Evolutionary conservation across 2,329 filamentous ascomycete species (phyloP), one percentile per base, ranked within the genome.

Genomic region (Cytospora leucostoma): DNA sequence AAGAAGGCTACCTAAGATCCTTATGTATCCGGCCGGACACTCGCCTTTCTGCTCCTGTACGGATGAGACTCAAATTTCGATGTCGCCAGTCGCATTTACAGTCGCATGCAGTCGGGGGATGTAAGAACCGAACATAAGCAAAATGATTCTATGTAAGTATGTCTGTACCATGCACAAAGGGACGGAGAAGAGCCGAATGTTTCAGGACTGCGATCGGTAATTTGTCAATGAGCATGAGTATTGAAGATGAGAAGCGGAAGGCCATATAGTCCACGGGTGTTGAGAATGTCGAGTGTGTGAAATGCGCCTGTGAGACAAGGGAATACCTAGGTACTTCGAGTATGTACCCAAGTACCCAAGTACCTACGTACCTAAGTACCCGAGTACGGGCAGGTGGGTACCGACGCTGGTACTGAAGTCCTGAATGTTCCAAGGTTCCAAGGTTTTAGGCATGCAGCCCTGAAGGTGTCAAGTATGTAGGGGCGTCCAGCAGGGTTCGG

Each of bases 11-110:
- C n/a, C 10, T 11, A 19, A 47, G 19, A n/a, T 47, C 5, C 2
- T 21, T 4, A 47, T 47, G 44, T 47, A 47, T 10, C 44, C n/a
- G 44, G 17, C 17, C 44, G 44, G 44, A n/a, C 44, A 47, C 44
- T 3, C 27, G 27, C 27, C 27, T 4, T 27, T 27, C 27, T 47
- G n/a, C 21, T 21, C 19, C 44, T 47, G 44, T 21, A 47, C 8
- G 35, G 12, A 37, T 19, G 44, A 47, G 44, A 47, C n/a, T 47
- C n/a, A 21, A 47, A 47, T 19, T 47, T 21, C 44, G 44, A 47
- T n/a, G n/a, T 47, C n/a, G 44, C 44, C 44, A 47, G 44, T 47
- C 8, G 44, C 44, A 47, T 47, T 47, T 47, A n/a, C 44, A 47
- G 44, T 47, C n/a, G 44, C 44, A 47, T 47, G 44, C 44, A 47